Evolutionary conservation across 2,329 filamentous ascomycete genomes (phyloP).

Genomic region (Pseudofabraea citricarpa): DNA sequence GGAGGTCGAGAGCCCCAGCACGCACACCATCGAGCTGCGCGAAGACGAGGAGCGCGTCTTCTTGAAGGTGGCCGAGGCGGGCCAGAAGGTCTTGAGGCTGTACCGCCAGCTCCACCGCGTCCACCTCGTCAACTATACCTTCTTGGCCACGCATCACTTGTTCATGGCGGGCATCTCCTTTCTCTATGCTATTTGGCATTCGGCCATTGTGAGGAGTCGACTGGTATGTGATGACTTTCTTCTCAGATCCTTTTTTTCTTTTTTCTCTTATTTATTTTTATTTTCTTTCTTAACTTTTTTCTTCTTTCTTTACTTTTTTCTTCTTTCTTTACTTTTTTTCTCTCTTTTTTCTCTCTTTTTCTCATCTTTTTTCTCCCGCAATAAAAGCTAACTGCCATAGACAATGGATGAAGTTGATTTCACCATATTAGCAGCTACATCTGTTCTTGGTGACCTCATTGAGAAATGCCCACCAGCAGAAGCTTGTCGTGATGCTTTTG

Average conservation of each 20-base stretch:
- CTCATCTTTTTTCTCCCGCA: no score
- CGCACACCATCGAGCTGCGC: slow-evolving; percentile 60
- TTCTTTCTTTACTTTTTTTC: no score
- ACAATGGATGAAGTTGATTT: slow-evolving; percentile 97
- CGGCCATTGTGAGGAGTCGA: slow-evolving; percentile 77
- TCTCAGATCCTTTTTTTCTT: no score
- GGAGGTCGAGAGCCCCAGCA: slow-evolving; percentile 57
- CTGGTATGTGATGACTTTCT: slow-evolving; percentile 68
- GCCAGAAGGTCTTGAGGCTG: slow-evolving; percentile 84
- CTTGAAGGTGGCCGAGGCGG: slow-evolving; percentile 90
- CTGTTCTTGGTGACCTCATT: slow-evolving; percentile 84
- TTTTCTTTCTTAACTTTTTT: no score
- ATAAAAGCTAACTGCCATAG: no score
- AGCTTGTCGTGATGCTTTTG: slow-evolving; percentile 90
- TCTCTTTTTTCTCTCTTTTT: no score
- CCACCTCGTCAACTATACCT: slow-evolving; percentile 92
- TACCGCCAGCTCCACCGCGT: slow-evolving; percentile 86
- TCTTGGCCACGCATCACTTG: slow-evolving; percentile 88
- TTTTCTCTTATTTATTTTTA: no score
- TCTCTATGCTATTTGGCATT: slow-evolving; percentile 96
- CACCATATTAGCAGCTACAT: slow-evolving; percentile 87
- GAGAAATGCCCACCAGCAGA: slow-evolving; percentile 94
- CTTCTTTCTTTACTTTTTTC: no score
- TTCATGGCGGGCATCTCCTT: slow-evolving; percentile 98
- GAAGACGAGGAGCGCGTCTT: slow-evolving; percentile 91